Evolutionary conservation across 257 asterid genomes (phyloP).

Genomic region (Primulina tabacum): DNA sequence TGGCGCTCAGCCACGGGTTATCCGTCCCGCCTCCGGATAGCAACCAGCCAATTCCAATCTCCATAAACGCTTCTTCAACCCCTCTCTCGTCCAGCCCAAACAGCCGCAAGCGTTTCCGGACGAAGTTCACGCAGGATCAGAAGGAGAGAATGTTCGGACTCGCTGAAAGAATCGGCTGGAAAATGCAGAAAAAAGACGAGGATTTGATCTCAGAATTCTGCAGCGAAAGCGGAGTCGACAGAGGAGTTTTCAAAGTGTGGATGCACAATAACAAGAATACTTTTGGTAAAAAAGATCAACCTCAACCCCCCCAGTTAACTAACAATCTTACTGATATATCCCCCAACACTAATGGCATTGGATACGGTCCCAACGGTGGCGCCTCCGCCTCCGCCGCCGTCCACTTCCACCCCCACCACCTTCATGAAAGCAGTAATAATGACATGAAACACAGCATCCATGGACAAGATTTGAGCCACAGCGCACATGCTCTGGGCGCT

Average conservation of each 20-base stretch:
- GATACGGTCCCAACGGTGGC: slow-evolving; percentile 9
- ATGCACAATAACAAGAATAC: slow-evolving; percentile 86
- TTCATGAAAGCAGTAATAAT: slow-evolving; percentile 23
- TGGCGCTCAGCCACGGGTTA: slow-evolving; percentile 66
- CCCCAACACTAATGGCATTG: slow-evolving; percentile 29
- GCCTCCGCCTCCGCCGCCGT: slow-evolving; percentile 26
- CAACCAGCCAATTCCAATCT: slow-evolving; percentile 31
- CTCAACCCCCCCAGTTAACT: slow-evolving; percentile 15
- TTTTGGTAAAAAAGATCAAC: slow-evolving; percentile 46
- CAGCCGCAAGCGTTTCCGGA: slow-evolving; percentile 66
- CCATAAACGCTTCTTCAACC: slow-evolving; percentile 21
- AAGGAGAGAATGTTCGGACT: slow-evolving; percentile 71
- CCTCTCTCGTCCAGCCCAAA: slow-evolving; percentile 24
- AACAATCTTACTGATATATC: slow-evolving; percentile 27
- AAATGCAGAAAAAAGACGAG: slow-evolving; percentile 76
- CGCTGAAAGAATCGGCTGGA: slow-evolving; percentile 69
- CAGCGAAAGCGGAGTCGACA: slow-evolving; percentile 56
- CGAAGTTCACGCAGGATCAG: slow-evolving; percentile 64
- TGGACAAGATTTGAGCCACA: slow-evolving; percentile 30
- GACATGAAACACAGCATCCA: slow-evolving; percentile 31
- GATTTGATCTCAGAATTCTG: slow-evolving; percentile 53
- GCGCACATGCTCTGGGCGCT: slow-evolving; percentile 10
- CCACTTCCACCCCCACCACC: slow-evolving; percentile 27
- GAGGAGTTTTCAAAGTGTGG: slow-evolving; percentile 81
- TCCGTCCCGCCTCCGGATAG: slow-evolving; percentile 40